Evolutionary conservation across 371 early-diverging fungal species (phyloP).

Genomic region (Caulochytrium protostelioides): DNA sequence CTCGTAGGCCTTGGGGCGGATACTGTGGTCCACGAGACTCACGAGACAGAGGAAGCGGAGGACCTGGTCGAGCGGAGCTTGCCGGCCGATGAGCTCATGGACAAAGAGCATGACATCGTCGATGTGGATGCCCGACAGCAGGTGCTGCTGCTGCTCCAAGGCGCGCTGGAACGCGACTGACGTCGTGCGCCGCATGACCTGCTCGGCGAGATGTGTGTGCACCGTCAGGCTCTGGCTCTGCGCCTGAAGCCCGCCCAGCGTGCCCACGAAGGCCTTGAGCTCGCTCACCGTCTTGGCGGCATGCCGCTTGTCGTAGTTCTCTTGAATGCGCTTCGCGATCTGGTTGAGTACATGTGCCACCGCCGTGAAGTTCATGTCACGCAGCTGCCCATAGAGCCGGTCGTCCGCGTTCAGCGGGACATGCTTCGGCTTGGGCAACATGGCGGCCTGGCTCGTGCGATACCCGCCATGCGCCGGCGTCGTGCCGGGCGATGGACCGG

Average conservation of each 20-base stretch:
- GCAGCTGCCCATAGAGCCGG: slow-evolving; percentile 47
- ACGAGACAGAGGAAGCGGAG: slow-evolving; percentile 66
- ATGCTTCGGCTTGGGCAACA: slow-evolving; percentile 61
- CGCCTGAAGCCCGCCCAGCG: slow-evolving; percentile 52
- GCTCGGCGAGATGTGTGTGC: slow-evolving; percentile 60
- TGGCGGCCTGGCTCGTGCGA: no score
- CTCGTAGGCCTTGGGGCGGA: slow-evolving; percentile 58
- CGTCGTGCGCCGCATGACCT: slow-evolving; percentile 49
- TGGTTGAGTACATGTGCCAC: slow-evolving; percentile 59
- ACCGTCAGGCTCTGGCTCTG: slow-evolving; percentile 59
- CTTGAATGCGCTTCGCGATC: slow-evolving; percentile 58
- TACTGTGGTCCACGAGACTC: slow-evolving; percentile 52
- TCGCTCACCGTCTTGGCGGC: slow-evolving; percentile 67
- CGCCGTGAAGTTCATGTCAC: slow-evolving; percentile 72
- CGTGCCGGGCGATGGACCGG: slow-evolving; percentile 4
- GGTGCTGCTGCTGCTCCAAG: slow-evolving; percentile 71
- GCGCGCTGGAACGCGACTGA: slow-evolving; percentile 54
- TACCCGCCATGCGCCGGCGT: no score
- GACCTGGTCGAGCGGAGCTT: slow-evolving; percentile 43
- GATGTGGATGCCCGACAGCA: slow-evolving; percentile 54
- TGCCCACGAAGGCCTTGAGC: slow-evolving; percentile 70
- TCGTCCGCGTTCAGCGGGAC: slow-evolving; percentile 57
- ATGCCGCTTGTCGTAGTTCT: slow-evolving; percentile 69
- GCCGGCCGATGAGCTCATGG: slow-evolving; percentile 56
- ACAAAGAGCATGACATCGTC: slow-evolving; percentile 23